phyloP scores from a whole-genome alignment of 345 rosid species.

The Lepidium didymum region DNA sequence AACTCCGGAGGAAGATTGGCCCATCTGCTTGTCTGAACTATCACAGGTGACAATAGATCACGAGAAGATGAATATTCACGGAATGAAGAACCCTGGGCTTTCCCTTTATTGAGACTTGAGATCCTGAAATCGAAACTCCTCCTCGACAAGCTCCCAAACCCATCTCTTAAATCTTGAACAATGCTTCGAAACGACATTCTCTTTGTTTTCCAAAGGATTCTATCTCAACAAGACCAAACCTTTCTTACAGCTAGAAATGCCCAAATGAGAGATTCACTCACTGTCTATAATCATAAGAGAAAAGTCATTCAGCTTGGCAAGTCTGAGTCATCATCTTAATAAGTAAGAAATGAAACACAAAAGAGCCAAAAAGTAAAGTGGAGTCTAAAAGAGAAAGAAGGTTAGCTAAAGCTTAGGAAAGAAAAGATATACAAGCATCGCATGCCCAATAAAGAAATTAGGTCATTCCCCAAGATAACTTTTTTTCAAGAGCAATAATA shows the following conservation, averaged over 20 bases:
- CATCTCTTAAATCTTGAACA: constrained; percentile 61
- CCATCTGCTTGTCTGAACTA: constrained; percentile 53
- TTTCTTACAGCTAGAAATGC: not conserved
- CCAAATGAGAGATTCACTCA: constrained; percentile 17
- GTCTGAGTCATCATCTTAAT: constrained; percentile 21
- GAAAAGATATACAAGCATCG: constrained; percentile 15
- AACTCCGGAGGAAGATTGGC: constrained; percentile 64
- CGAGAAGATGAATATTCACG: constrained; percentile 32
- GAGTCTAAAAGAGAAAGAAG: constrained; percentile 22
- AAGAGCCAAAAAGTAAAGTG: not conserved
- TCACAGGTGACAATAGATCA: constrained; percentile 34
- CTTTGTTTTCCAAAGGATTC: not conserved
- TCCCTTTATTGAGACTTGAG: constrained; percentile 49
- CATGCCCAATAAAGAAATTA: constrained; percentile 30
- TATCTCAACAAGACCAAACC: not conserved
- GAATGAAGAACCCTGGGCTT: constrained; percentile 42
- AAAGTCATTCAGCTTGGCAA: not conserved
- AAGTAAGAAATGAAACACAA: constrained; percentile 22
- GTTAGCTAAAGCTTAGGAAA: constrained; percentile 19
- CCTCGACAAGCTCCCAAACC: constrained; percentile 65
- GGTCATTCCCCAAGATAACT: constrained; percentile 18
- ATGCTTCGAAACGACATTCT: constrained; percentile 62
- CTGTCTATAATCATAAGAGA: constrained; percentile 14
- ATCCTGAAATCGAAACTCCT: constrained; percentile 54
- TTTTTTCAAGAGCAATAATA: not conserved